Evolutionary conservation across 108 stramenopile species (phyloP).

Genomic region (Cylindrotheca fusiformis): DNA sequence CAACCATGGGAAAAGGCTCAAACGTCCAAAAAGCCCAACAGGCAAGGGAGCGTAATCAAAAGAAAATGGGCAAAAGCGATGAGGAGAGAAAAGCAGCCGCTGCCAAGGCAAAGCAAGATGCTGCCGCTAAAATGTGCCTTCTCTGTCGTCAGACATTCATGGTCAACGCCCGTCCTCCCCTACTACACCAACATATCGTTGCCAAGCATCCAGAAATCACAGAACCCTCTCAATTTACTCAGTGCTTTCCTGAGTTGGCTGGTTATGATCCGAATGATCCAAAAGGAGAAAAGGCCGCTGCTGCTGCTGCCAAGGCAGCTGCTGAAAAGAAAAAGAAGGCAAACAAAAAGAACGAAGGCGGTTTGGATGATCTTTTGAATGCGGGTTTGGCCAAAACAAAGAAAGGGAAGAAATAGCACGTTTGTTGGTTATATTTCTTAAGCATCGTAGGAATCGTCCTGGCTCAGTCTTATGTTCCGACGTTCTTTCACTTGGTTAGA

Average conservation of each 20-base stretch:
- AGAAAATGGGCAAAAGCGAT: constrained; percentile 79
- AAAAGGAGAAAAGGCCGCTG: constrained; percentile 38
- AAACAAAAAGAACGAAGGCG: constrained; percentile 27
- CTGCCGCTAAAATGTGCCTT: constrained; percentile 74
- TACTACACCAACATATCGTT: constrained; percentile 71
- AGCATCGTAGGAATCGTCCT: no score
- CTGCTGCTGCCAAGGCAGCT: constrained; percentile 20
- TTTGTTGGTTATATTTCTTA: no score
- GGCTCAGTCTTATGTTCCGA: no score
- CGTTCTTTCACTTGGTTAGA: no score
- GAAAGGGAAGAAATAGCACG: constrained; percentile 16
- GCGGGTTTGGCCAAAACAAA: constrained; percentile 63
- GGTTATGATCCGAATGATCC: constrained; percentile 77
- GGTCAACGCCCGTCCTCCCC: constrained; percentile 72
- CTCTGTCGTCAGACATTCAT: constrained; percentile 87
- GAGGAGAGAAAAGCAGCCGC: constrained; percentile 85
- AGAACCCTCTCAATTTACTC: constrained; percentile 45
- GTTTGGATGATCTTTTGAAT: constrained; percentile 50
- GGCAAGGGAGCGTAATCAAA: constrained; percentile 82
- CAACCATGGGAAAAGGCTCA: constrained; percentile 84
- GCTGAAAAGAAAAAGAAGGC: constrained; percentile 15
- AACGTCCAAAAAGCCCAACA: constrained; percentile 86
- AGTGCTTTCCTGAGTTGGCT: constrained; percentile 66
- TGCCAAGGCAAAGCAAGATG: constrained; percentile 71
- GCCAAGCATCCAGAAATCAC: constrained; percentile 66